Conservation (phyloP, 495 filamentous ascomycete genomes). For the Lepraria neglecta region DNA sequence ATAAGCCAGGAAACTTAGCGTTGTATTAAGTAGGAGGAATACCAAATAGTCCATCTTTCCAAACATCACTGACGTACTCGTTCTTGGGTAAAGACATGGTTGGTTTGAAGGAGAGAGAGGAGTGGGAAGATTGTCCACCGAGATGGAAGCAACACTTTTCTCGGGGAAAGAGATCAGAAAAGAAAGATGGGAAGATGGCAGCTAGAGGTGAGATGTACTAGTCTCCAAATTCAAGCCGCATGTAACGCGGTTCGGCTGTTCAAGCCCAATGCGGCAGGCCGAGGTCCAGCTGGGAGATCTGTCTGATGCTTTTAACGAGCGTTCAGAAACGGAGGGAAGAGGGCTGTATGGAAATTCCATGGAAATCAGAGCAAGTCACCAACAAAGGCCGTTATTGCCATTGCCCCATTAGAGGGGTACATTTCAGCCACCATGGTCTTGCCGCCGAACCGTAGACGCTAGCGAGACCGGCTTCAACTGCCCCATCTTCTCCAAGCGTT, state of each 20-base stretch:
- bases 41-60: constrained; percentile 85
- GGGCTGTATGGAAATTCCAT: not conserved
- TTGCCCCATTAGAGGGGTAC: not conserved
- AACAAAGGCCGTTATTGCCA: not conserved
- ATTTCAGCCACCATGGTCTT: constrained; percentile 1
- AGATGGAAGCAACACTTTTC: not conserved
- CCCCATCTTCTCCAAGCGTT: not conserved
- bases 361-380: not conserved
- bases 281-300: not conserved
- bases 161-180: not conserved
- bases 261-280: not conserved
- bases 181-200: not conserved
- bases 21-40: constrained; percentile 7
- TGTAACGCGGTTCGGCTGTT: not conserved
- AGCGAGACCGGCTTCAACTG: not conserved
- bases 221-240: not conserved
- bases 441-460: constrained; percentile 10
- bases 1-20: not conserved
- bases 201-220: not conserved
- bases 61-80: constrained; percentile 71
- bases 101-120: too few species aligned
- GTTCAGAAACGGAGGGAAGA: not conserved
- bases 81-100: constrained; percentile 62
- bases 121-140: not conserved
- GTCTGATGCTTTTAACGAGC: not conserved